A percentile compares a stretch with the other conserved stretches of the same genome.
Conservation (phyloP, 139 green algal species). For the Micractinium conductrix region DNA sequence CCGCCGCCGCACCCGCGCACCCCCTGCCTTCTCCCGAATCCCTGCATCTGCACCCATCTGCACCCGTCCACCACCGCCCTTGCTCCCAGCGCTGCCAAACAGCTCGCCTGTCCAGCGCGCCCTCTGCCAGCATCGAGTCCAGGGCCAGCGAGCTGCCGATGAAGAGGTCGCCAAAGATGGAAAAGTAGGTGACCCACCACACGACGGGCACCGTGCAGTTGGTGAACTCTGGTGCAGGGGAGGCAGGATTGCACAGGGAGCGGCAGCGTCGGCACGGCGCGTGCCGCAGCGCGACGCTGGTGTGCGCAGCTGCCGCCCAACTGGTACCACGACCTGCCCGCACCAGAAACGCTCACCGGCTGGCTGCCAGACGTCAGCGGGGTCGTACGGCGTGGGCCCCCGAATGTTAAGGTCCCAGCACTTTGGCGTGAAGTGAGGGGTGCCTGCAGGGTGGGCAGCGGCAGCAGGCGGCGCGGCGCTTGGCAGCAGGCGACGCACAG, state of each 20-base stretch:
- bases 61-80: too few species aligned
- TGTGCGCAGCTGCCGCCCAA: background rate
- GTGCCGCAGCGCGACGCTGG: too few species aligned
- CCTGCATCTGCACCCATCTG: too few species aligned
- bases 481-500: too few species aligned
- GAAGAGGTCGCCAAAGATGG: conserved; percentile 16
- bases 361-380: background rate
- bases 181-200: conserved; percentile 25
- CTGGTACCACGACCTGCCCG: too few species aligned
- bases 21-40: too few species aligned
- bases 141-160: background rate
- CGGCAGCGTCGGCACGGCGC: too few species aligned
- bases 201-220: conserved; percentile 23
- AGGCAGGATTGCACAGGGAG: background rate
- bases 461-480: too few species aligned
- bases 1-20: too few species aligned
- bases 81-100: too few species aligned
- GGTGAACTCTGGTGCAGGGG: conserved; percentile 13
- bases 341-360: background rate
- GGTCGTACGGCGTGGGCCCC: background rate
- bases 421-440: background rate
- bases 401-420: conserved; percentile 16
- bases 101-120: background rate
- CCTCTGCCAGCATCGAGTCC: conserved; percentile 6
- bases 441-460: background rate